Conservation (phyloP, 805 yeast species). For the Candida sithepensis region DNA sequence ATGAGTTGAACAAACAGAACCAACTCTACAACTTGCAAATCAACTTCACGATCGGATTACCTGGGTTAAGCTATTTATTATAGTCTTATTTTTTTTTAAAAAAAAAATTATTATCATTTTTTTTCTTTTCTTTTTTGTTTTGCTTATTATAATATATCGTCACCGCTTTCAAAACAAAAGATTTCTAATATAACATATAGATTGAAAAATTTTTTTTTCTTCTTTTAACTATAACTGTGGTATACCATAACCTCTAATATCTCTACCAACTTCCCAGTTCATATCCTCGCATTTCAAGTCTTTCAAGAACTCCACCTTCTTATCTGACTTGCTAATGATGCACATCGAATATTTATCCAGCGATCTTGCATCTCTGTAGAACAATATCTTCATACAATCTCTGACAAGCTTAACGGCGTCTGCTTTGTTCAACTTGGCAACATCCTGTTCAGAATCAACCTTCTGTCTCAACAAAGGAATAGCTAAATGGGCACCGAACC, state of each 20-base stretch:
- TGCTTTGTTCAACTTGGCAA: constrained; percentile 59
- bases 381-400: constrained; percentile 90
- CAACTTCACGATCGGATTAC: constrained; percentile 48
- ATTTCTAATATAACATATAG: no score
- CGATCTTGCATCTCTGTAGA: constrained; percentile 95
- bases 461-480: constrained; percentile 84
- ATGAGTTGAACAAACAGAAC: constrained; percentile 43
- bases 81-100: constrained; percentile 1
- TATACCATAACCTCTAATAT: constrained; percentile 82
- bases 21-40: constrained; percentile 37
- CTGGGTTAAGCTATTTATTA: constrained; percentile 45
- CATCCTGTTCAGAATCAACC: constrained; percentile 77
- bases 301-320: constrained; percentile 54
- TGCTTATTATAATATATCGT: not conserved
- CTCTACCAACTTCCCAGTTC: constrained; percentile 88
- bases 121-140: not conserved
- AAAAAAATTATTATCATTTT: not conserved
- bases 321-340: constrained; percentile 60
- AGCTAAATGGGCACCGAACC: constrained; percentile 95
- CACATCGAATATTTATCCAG: constrained; percentile 81
- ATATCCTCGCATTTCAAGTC: constrained; percentile 65
- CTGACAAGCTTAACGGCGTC: constrained; percentile 74
- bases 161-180: not conserved
- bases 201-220: no score
- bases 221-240: constrained; percentile 27